Base-by-base conservation (phyloP, 2,329 filamentous ascomycete genomes). In the Epicoccum sorghinum region DNA sequence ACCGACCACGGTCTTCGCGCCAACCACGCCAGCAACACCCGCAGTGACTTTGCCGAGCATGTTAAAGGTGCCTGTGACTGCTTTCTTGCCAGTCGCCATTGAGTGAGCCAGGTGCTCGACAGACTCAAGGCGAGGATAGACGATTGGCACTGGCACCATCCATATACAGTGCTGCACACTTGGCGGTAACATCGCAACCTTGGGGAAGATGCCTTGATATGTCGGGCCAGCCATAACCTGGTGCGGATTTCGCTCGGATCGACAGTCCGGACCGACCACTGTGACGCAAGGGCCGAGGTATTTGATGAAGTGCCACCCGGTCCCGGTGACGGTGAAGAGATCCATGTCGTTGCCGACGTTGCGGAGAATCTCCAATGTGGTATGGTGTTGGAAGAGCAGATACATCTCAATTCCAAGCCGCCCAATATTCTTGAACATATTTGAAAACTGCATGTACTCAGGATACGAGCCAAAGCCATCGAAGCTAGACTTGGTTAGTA, bases 241-340 rank as follows among this genome's bases (percentile, higher is more conserved):
- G 57, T 88, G 87, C 57, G 91, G 91, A 47, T 90, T 96, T 46
- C 95, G 83, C 76, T 99, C 95, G 4, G 93, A 96, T 47, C 95
- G 87, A 64, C 92, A 93, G 74, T 99, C 95, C 2, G 91, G 89
- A 0, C 93, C 95, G 45, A 96, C 88, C 0, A 96, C 89, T 0
- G 91, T 92, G 10, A 99, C 88, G 4, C 90, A 90, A 0, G 95
- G 95, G 0, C 95, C 95, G 5, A 99, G 85, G 67, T 90, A 97
- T 76, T 99, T 99, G 76, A 99, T 86, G 74, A 98, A 99, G 75
- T 99, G 95, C 95, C 95, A 99, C 7, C 95, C 95, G 18, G 89
- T 89, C n/a, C 95, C 93, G 0, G 95, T 98, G 50, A 99, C 89
- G 1, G 93, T 98, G 77, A 99, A 99, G 5, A 99, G 85, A 66